Conservation (phyloP, 1,284 basidiomycete genomes). For the Irpex sp. region DNA sequence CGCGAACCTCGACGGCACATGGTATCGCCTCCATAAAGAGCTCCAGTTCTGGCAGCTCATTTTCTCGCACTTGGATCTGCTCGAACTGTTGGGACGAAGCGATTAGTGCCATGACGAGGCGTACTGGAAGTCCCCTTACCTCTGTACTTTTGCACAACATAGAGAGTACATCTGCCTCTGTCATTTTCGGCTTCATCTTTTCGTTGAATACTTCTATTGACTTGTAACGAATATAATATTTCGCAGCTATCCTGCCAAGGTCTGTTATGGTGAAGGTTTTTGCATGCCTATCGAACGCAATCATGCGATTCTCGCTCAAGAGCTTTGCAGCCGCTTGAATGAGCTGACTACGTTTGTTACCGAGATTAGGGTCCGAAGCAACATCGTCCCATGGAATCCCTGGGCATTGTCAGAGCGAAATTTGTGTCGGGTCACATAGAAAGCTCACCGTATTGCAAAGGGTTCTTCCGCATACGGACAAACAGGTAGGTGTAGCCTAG, state of each 20-base stretch:
- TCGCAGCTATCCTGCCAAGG: slow-evolving; percentile 91
- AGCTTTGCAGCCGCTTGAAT: slow-evolving; percentile 69
- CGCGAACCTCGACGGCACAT: slow-evolving; percentile 71
- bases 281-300: slow-evolving; percentile 64
- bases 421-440: background rate
- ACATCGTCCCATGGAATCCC: slow-evolving; percentile 79
- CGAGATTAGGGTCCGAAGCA: slow-evolving; percentile 76
- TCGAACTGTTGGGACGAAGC: slow-evolving; percentile 65
- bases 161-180: slow-evolving; percentile 88
- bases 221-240: slow-evolving; percentile 89
- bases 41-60: slow-evolving; percentile 84
- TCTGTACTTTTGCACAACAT: slow-evolving; percentile 92
- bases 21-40: slow-evolving; percentile 67
- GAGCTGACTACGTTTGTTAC: slow-evolving; percentile 71
- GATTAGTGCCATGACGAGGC: background rate
- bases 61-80: slow-evolving; percentile 92
- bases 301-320: slow-evolving; percentile 82
- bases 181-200: slow-evolving; percentile 81
- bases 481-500: slow-evolving; percentile 97
- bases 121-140: slow-evolving; percentile 38
- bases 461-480: slow-evolving; percentile 94
- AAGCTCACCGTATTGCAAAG: slow-evolving; percentile 77
- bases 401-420: slow-evolving; percentile 25
- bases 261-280: slow-evolving; percentile 79
- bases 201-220: slow-evolving; percentile 92